A percentile compares a stretch with the other conserved stretches of the same genome.
Evolutionary conservation across 345 rosid genomes (phyloP).

Genomic region (Hibiscus mutabilis): DNA sequence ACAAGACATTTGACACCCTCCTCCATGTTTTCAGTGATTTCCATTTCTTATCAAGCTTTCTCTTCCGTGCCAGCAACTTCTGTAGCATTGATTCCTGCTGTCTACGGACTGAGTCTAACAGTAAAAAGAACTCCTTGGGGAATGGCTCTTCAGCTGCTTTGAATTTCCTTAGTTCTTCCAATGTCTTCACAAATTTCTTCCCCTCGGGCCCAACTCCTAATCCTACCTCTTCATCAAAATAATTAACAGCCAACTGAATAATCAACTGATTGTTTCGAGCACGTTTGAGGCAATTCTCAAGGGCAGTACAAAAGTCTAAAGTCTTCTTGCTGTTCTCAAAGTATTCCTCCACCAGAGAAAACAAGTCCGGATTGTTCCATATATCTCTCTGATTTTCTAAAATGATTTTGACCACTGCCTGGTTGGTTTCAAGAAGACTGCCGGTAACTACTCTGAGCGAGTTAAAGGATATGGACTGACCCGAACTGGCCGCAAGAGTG

Average conservation of each 20-base stretch:
- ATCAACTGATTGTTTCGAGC: constrained; percentile 62
- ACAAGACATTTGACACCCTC: constrained; percentile 69
- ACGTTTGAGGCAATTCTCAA: constrained; percentile 62
- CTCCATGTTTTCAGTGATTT: constrained; percentile 60
- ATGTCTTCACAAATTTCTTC: constrained; percentile 48
- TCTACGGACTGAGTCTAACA: constrained; percentile 43
- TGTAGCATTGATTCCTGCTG: constrained; percentile 54
- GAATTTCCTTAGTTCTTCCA: constrained; percentile 59
- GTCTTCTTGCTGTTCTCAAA: constrained; percentile 62
- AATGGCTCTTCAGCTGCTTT: constrained; percentile 68
- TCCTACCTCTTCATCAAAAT: constrained; percentile 47
- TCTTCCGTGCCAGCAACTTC: constrained; percentile 44
- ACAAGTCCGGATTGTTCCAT: constrained; percentile 64
- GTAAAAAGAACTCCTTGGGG: constrained; percentile 50
- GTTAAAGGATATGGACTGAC: constrained; percentile 54
- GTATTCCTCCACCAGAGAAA: constrained; percentile 59
- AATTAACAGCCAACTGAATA: constrained; percentile 54
- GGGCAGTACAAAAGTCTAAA: constrained; percentile 67
- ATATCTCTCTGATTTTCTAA: constrained; percentile 59
- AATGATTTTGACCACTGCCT: constrained; percentile 69
- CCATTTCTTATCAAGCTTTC: constrained; percentile 60
- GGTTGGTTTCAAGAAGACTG: constrained; percentile 73
- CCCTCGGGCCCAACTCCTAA: constrained; percentile 26
- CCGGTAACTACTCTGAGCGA: constrained; percentile 68
- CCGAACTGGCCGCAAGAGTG: constrained; percentile 50